These are phyloP conservation scores for Colletotrichum plurivorum DNA, from an alignment of 2,329 filamentous ascomycete species.

Conservation along the genomic window DNA sequence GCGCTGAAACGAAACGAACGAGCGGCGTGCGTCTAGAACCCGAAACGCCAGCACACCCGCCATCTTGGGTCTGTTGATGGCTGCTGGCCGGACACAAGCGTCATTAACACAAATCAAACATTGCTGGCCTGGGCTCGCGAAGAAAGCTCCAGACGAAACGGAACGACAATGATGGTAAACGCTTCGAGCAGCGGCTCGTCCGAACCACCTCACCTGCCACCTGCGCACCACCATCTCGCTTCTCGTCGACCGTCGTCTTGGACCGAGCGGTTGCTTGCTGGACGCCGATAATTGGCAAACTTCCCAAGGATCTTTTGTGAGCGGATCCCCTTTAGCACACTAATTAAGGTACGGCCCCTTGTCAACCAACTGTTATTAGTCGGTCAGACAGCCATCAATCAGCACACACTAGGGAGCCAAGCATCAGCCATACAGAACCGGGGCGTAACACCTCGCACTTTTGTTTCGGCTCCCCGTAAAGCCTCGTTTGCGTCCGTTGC, in stretches of 20 bases:
- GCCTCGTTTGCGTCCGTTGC: constrained; percentile 5
- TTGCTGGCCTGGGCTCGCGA: neutral
- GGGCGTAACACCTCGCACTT: constrained; percentile 12
- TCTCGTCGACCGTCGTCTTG: constrained; percentile 9
- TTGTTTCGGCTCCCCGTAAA: constrained; percentile 9
- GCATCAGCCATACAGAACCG: neutral
- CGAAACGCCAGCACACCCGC: neutral
- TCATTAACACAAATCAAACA: neutral
- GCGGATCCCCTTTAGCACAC: constrained; percentile 27
- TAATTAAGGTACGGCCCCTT: constrained; percentile 16
- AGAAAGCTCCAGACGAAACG: constrained; percentile 16
- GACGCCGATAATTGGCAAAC: constrained; percentile 31
- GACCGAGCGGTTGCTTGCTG: constrained; percentile 17
- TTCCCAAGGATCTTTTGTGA: constrained; percentile 32
- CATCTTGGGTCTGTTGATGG: neutral
- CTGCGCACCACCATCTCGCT: constrained; percentile 17
- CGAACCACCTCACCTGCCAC: constrained; percentile 31
- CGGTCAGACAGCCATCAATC: constrained; percentile 19
- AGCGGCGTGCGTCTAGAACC: constrained; percentile 4
- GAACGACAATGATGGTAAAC: constrained; percentile 6
- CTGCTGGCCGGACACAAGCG: neutral
- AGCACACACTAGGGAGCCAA: constrained; percentile 15
- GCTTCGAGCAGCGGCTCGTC: constrained; percentile 21
- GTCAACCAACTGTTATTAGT: constrained; percentile 14
- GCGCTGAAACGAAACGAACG: constrained; percentile 21